A percentile compares a stretch with the other conserved stretches of the same genome.
These are phyloP conservation scores for Thelonectria olida DNA, from an alignment of 2,329 filamentous ascomycete genomes.

Conservation along the genomic window DNA sequence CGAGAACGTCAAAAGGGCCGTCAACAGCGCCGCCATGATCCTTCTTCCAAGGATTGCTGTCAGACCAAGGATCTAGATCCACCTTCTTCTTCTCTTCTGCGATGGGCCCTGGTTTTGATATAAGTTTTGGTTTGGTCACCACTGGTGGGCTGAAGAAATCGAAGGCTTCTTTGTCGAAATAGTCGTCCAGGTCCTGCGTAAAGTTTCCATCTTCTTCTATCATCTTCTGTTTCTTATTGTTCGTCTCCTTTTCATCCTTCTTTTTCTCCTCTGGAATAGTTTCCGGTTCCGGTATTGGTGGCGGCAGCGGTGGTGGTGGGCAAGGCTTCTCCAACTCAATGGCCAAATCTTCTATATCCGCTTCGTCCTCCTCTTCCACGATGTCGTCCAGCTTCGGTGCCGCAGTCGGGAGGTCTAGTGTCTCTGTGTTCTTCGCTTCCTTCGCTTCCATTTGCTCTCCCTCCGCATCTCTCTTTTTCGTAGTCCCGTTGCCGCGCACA, in stretches of 20 bases:
- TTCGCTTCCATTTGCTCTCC: conserved; percentile 28
- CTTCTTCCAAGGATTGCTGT: too few species aligned
- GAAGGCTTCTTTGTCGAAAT: not conserved
- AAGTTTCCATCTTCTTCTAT: conserved; percentile 28
- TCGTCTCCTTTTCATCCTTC: not conserved
- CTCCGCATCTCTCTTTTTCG: conserved; percentile 42
- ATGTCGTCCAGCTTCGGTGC: conserved; percentile 5
- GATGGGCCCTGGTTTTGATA: not conserved
- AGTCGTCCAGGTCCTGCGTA: not conserved
- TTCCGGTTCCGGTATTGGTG: not conserved
- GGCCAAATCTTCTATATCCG: conserved; percentile 13
- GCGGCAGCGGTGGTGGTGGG: too few species aligned
- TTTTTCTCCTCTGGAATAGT: not conserved
- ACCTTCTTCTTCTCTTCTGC: not conserved
- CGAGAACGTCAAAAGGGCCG: too few species aligned
- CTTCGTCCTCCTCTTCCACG: conserved; percentile 9
- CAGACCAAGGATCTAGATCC: not conserved
- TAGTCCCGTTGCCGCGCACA: conserved; percentile 48
- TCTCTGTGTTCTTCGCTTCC: not conserved
- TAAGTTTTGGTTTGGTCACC: too few species aligned
- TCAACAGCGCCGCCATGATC: too few species aligned
- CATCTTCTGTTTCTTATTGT: not conserved
- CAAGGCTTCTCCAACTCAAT: conserved; percentile 26
- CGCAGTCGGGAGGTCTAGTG: not conserved
- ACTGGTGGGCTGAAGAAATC: not conserved